These are phyloP conservation scores for Colletotrichum navitas DNA, from an alignment of 2,329 filamentous ascomycete species.

Conservation along the genomic window DNA sequence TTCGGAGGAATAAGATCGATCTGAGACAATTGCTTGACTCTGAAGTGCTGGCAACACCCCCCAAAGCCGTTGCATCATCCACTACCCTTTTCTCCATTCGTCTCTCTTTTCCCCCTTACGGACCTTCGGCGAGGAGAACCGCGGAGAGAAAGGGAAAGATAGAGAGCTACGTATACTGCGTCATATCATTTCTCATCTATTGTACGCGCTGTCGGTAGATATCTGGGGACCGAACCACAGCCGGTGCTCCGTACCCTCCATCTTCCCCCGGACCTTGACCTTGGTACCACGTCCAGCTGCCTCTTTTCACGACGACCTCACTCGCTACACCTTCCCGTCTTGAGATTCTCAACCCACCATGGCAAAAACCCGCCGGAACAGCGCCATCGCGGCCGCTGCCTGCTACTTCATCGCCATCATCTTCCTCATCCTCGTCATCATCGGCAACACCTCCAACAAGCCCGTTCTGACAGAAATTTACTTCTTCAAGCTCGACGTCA, in stretches of 20 bases:
- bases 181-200: constrained; percentile 14
- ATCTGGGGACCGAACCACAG: constrained; percentile 20
- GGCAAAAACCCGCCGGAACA: constrained; percentile 68
- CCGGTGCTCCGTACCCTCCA: not conserved
- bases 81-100: not conserved
- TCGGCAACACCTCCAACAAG: constrained; percentile 78
- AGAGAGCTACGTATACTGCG: constrained; percentile 4
- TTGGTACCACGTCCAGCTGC: constrained; percentile 6
- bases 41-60: not conserved
- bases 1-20: constrained; percentile 2
- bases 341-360: constrained; percentile 8
- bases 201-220: constrained; percentile 11
- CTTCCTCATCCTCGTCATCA: constrained; percentile 83
- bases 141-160: not conserved
- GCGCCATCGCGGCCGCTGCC: constrained; percentile 73
- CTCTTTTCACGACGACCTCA: not conserved
- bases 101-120: not conserved
- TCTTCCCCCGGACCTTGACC: constrained; percentile 2
- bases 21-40: constrained; percentile 5
- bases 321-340: not conserved
- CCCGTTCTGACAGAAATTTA: constrained; percentile 77
- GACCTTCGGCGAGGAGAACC: not conserved
- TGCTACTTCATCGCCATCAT: constrained; percentile 81
- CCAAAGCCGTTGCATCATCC: not conserved
- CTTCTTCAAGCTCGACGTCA: constrained; percentile 87